Percentiles rank a stretch among this genome's conserved stretches.
phyloP scores from a whole-genome alignment of 495 filamentous ascomycete species.

The Trichoderma orchidacearum region DNA sequence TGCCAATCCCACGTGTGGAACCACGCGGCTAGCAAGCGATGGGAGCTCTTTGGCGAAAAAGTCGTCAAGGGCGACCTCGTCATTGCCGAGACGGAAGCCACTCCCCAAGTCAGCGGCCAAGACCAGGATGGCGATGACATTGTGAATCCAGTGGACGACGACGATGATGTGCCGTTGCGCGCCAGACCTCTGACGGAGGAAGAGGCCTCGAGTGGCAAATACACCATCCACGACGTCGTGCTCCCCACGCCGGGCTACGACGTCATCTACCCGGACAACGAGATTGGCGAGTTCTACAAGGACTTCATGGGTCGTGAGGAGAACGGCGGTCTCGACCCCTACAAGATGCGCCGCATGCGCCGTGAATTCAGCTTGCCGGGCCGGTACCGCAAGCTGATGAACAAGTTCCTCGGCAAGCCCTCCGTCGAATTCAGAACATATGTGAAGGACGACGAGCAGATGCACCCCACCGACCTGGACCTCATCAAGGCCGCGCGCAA shows the following conservation, averaged over 20 bases:
- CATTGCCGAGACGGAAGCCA: slow-evolving; percentile 31
- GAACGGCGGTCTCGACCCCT: slow-evolving; percentile 67
- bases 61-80: slow-evolving; percentile 84
- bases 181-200: slow-evolving; percentile 62
- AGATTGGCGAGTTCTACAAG: slow-evolving; percentile 66
- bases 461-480: slow-evolving; percentile 76
- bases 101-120: slow-evolving; percentile 22
- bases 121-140: slow-evolving; percentile 61
- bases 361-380: slow-evolving; percentile 84
- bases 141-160: slow-evolving; percentile 33
- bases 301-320: slow-evolving; percentile 67
- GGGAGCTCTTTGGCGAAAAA: slow-evolving; percentile 50
- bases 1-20: slow-evolving; percentile 96
- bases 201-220: slow-evolving; percentile 69
- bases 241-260: slow-evolving; percentile 88
- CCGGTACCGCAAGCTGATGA: slow-evolving; percentile 72
- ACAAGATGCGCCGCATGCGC: slow-evolving; percentile 73
- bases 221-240: slow-evolving; percentile 80
- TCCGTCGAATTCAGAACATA: slow-evolving; percentile 59
- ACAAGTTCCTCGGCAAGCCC: slow-evolving; percentile 39
- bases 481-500: slow-evolving; percentile 15
- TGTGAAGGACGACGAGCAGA: slow-evolving; percentile 56
- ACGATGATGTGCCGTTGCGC: slow-evolving; percentile 44
- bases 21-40: slow-evolving; percentile 61
- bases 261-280: slow-evolving; percentile 71